phyloP scores from a whole-genome alignment of 805 yeast species.

The Myxozyma neglecta region DNA sequence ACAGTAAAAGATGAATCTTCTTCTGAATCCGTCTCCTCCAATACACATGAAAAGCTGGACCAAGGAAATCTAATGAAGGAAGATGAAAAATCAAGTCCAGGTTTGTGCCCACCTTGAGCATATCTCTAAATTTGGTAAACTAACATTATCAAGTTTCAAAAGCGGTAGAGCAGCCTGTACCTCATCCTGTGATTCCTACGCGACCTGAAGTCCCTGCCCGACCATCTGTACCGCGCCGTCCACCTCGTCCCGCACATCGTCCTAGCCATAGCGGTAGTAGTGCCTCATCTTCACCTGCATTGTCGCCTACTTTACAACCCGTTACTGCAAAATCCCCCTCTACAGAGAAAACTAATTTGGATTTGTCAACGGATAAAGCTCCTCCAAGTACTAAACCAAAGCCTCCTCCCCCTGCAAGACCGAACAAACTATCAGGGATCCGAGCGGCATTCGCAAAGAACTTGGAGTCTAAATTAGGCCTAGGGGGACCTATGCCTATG shows the following conservation, averaged over 20 bases:
- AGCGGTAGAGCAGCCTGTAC: neutral
- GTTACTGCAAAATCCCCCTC: neutral
- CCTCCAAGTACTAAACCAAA: constrained; percentile 10
- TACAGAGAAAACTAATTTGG: neutral
- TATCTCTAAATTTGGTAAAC: neutral
- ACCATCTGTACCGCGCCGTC: constrained; percentile 17
- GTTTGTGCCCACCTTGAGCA: neutral
- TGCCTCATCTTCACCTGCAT: neutral
- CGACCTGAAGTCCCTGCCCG: constrained; percentile 15
- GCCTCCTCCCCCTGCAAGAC: constrained; percentile 33
- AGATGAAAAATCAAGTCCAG: neutral
- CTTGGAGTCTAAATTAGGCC: constrained; percentile 58
- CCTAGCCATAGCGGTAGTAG: neutral
- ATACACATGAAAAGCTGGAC: too few species aligned
- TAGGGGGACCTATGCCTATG: constrained; percentile 54
- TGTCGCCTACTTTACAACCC: neutral
- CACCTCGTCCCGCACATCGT: constrained; percentile 1
- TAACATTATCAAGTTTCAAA: neutral
- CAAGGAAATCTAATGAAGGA: neutral
- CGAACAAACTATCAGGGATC: constrained; percentile 39
- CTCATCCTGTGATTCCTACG: constrained; percentile 6
- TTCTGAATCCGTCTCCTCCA: too few species aligned
- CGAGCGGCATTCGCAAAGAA: constrained; percentile 56
- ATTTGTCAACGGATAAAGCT: neutral
- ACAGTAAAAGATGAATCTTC: too few species aligned